These are phyloP conservation scores for Amphichorda felina DNA, from an alignment of 2,329 filamentous ascomycete genomes.

Conservation along the genomic window DNA sequence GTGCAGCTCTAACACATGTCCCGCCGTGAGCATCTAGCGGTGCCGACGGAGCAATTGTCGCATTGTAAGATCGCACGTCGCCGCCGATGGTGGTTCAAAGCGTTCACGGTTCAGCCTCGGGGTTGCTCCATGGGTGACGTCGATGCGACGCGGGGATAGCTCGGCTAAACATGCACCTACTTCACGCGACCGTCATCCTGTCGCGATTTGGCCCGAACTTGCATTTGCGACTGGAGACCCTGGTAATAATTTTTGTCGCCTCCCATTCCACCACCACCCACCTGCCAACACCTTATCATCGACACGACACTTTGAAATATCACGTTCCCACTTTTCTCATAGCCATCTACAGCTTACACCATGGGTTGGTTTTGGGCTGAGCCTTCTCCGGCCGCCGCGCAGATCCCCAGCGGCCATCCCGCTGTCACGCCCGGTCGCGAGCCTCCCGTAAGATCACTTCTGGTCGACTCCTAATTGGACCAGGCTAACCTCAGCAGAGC, in stretches of 20 bases:
- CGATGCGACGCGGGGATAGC: conserved; percentile 10
- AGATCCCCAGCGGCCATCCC: conserved; percentile 19
- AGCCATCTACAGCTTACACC: conserved; percentile 5
- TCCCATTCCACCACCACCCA: not conserved
- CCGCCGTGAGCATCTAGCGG: not conserved
- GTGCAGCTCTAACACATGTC: not conserved
- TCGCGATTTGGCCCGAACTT: not conserved
- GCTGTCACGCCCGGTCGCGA: conserved; percentile 12
- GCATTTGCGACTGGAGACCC: not conserved
- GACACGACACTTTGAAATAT: not conserved
- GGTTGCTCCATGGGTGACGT: too few species aligned
- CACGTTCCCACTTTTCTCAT: conserved; percentile 1
- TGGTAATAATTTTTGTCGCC: conserved; percentile 1
- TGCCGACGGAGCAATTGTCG: not conserved
- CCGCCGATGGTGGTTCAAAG: too few species aligned
- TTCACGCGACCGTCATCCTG: not conserved
- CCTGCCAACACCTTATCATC: too few species aligned
- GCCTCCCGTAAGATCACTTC: conserved; percentile 18
- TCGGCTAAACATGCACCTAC: conserved; percentile 13
- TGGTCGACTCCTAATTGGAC: not conserved
- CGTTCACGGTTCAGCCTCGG: too few species aligned
- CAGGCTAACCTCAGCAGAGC: conserved; percentile 21
- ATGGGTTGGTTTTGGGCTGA: conserved; percentile 60
- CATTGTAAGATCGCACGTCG: too few species aligned
- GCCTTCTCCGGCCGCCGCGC: conserved; percentile 20